Base-by-base conservation (phyloP, 2,329 filamentous ascomycete genomes). In the Sclerotinia spermophila region DNA sequence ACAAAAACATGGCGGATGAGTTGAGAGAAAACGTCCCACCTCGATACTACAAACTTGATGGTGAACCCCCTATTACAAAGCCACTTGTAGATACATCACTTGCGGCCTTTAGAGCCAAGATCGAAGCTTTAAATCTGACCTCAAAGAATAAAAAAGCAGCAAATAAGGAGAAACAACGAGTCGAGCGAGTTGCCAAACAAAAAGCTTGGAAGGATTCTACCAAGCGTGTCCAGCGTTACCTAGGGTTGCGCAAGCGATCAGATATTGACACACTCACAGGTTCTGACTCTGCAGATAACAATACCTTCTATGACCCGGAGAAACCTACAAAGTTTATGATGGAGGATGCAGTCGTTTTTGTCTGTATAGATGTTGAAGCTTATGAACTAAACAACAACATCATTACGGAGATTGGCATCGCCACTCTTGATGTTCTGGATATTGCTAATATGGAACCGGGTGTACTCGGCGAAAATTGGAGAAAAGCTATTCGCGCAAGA, bases 361-460 rank as follows among this genome's bases (percentile, higher is more conserved):
- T 97, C 71, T 89, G 87, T 73, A 84, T 98, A 59, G 96, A 99
- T 76, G 83, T 96, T 44, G 96, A 99, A 80, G 89, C 90, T 1
- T 92, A 90, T 71, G 96, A 99, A 79, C 81, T 82, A 33, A 83
- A 87, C 59, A 86, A 88, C 19, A 82, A 84, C 45, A 83, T 87
- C 19, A 86, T 98, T 71, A 97, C 94, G 0, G 96, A 99, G 80
- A 85, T 99, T 53, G 96, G 96, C 0, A 84, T 99, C 55, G 90
- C 93, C 1, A 89, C 90, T 3, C 83, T 98, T 0, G 94, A 98
- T 78, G 94, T 91, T 0, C 75, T 80, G 6, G 80, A 86, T 51
- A 78, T 93, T 33, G 76, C 81, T 1, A 81, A 79, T 11, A 72
- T 89, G 0, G 76, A 86, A 0, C 91, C 92, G 3, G 92, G 92